Conservation (phyloP, 1,139 yeast species). For the Schwanniomyces etchellsii region DNA sequence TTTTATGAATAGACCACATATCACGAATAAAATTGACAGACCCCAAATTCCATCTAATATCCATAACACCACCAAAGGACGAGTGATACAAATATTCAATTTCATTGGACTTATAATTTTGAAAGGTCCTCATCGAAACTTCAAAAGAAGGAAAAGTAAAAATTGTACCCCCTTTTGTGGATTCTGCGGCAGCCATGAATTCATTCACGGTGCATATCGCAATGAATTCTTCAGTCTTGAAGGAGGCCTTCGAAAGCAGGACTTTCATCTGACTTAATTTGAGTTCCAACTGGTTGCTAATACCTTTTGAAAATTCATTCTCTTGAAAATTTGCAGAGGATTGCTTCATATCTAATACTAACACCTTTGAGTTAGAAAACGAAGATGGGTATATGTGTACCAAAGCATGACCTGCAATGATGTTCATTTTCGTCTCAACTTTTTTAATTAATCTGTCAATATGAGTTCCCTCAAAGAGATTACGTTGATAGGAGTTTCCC, state of each 20-base stretch:
- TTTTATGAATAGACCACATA: slow-evolving; percentile 68
- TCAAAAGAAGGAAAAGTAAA: slow-evolving; percentile 72
- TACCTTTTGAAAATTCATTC: slow-evolving; percentile 40
- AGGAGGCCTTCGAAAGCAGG: slow-evolving; percentile 51
- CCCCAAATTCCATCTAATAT: slow-evolving; percentile 89
- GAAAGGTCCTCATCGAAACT: slow-evolving; percentile 74
- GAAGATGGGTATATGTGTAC: slow-evolving; percentile 75
- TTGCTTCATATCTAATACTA: slow-evolving; percentile 57
- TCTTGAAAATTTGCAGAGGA: slow-evolving; percentile 59
- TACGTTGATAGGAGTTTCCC: too few relatives aligned
- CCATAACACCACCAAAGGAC: slow-evolving; percentile 83
- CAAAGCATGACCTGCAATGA: slow-evolving; percentile 48
- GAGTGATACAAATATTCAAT: slow-evolving; percentile 66
- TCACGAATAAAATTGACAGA: slow-evolving; percentile 87
- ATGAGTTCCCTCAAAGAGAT: slow-evolving; percentile 18
- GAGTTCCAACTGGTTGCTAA: slow-evolving; percentile 46
- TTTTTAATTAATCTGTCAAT: slow-evolving; percentile 36
- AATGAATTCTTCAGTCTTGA: slow-evolving; percentile 42
- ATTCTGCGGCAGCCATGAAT: slow-evolving; percentile 50
- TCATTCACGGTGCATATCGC: slow-evolving; percentile 43
- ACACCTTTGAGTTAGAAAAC: slow-evolving; percentile 66
- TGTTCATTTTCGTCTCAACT: slow-evolving; percentile 56
- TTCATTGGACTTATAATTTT: slow-evolving; percentile 39
- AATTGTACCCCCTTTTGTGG: slow-evolving; percentile 74
- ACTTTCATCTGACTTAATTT: slow-evolving; percentile 59